A percentile compares a stretch with the other conserved stretches of the same genome.
These are phyloP conservation scores for Penicillium fuscoglaucum DNA, from an alignment of 2,329 filamentous ascomycete genomes.

Conservation along the genomic window DNA sequence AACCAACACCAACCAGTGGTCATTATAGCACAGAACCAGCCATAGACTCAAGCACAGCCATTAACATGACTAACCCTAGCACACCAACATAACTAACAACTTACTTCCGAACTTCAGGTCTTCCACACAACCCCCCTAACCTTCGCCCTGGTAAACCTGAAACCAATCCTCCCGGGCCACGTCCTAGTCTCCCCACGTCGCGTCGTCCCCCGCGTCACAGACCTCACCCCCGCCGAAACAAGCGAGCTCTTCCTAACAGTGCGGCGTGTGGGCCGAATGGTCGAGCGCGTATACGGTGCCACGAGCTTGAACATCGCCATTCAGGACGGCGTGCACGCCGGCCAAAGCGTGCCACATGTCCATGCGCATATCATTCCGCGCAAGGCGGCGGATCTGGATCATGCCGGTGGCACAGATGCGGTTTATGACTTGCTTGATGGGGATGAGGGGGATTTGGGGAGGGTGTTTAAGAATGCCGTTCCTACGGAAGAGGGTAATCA, in stretches of 20 bases:
- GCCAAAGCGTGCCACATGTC: constrained; percentile 90
- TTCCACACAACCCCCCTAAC: constrained; percentile 78
- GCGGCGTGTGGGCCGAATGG: constrained; percentile 75
- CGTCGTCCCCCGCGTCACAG: constrained; percentile 69
- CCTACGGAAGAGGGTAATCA: constrained; percentile 11
- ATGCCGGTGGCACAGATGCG: constrained; percentile 63
- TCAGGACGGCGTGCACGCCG: constrained; percentile 88
- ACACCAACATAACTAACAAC: not conserved
- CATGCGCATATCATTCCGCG: constrained; percentile 91
- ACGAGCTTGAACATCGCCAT: constrained; percentile 88
- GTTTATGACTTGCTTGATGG: constrained; percentile 82
- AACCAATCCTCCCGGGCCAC: constrained; percentile 89
- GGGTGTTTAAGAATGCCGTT: constrained; percentile 61
- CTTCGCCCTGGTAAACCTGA: constrained; percentile 92
- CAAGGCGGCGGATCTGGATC: constrained; percentile 57
- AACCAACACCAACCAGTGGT: constrained; percentile 1
- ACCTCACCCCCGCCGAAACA: constrained; percentile 72
- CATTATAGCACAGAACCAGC: not conserved
- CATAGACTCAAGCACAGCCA: constrained; percentile 1
- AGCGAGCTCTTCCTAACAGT: constrained; percentile 84
- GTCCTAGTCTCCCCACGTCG: constrained; percentile 80
- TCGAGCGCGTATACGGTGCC: constrained; percentile 62
- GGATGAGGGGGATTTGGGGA: constrained; percentile 80
- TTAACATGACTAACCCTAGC: not conserved
- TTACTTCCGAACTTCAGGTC: constrained; percentile 59